Percentiles rank a stretch among this genome's conserved stretches.
Conservation (phyloP, 257 asterid species). For the Jacaranda mimosifolia region DNA sequence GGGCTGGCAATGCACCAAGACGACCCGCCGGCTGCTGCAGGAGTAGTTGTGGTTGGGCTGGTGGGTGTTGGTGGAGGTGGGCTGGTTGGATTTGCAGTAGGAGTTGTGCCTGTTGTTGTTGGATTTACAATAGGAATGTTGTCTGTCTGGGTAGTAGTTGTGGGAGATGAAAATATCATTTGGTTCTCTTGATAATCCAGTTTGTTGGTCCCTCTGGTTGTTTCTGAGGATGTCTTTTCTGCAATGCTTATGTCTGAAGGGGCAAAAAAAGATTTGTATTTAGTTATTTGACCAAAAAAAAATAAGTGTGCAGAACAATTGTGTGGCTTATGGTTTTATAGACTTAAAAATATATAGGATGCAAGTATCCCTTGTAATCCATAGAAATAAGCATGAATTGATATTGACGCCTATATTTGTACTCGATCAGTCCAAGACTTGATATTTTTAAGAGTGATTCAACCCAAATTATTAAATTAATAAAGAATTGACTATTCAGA, state of each 20-base stretch:
- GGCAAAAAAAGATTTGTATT: conserved; percentile 22
- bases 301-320: too few species aligned
- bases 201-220: conserved; percentile 41
- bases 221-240: conserved; percentile 39
- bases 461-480: too few species aligned
- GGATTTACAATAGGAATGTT: conserved; percentile 63
- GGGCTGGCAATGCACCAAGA: conserved; percentile 67
- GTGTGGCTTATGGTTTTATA: too few species aligned
- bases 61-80: conserved; percentile 29
- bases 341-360: too few species aligned
- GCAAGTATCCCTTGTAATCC: too few species aligned
- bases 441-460: too few species aligned
- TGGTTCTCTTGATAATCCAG: conserved; percentile 45
- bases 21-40: conserved; percentile 43
- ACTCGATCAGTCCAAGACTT: too few species aligned
- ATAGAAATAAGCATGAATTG: too few species aligned
- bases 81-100: neutral
- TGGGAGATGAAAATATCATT: conserved; percentile 43
- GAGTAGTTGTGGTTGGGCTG: conserved; percentile 36
- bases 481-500: too few species aligned
- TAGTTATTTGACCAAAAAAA: neutral
- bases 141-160: conserved; percentile 41
- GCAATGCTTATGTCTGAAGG: conserved; percentile 53
- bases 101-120: conserved; percentile 41
- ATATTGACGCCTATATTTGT: too few species aligned